These are phyloP conservation scores for Globisporangium takayamanum DNA, from an alignment of 352 stramenopile genomes.

Conservation along the genomic window DNA sequence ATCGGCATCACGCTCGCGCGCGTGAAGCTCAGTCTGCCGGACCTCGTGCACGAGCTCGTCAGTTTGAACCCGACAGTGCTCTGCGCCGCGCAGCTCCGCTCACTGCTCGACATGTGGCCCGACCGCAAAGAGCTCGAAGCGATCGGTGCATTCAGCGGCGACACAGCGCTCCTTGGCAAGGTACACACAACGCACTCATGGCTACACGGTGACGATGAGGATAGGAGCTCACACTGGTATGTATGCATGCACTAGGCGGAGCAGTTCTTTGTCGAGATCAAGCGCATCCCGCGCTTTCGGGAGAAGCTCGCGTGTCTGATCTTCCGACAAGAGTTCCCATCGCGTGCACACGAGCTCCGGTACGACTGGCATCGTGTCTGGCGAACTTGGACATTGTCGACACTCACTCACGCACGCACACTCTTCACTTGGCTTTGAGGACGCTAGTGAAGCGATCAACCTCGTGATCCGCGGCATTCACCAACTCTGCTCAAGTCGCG, in stretches of 20 bases:
- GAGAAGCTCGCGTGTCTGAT: slow-evolving; percentile 72
- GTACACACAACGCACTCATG: slow-evolving; percentile 6
- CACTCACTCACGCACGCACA: not conserved
- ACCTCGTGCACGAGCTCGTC: slow-evolving; percentile 58
- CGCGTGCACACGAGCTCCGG: slow-evolving; percentile 65
- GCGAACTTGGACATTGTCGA: not conserved
- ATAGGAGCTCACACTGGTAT: not conserved
- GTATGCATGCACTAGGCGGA: slow-evolving; percentile 36
- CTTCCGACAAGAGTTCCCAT: slow-evolving; percentile 73
- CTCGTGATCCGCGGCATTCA: slow-evolving; percentile 60
- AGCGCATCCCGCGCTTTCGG: slow-evolving; percentile 50
- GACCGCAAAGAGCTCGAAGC: slow-evolving; percentile 62
- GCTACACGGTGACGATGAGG: not conserved
- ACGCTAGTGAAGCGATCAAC: slow-evolving; percentile 43
- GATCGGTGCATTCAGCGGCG: slow-evolving; percentile 55
- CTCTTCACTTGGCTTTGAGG: not conserved
- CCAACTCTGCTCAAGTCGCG: slow-evolving; percentile 62
- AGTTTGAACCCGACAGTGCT: slow-evolving; percentile 58
- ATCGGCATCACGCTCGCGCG: slow-evolving; percentile 74
- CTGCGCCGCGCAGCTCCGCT: slow-evolving; percentile 57
- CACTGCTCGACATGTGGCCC: slow-evolving; percentile 80
- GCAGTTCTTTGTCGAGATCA: slow-evolving; percentile 61
- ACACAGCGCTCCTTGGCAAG: slow-evolving; percentile 39
- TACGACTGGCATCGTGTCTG: slow-evolving; percentile 15
- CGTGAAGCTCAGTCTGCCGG: slow-evolving; percentile 52